Percentiles rank a stretch among this genome's conserved stretches.
These are phyloP conservation scores for Arthroderma sp. DNA, from an alignment of 2,329 filamentous ascomycete genomes.

Conservation along the genomic window DNA sequence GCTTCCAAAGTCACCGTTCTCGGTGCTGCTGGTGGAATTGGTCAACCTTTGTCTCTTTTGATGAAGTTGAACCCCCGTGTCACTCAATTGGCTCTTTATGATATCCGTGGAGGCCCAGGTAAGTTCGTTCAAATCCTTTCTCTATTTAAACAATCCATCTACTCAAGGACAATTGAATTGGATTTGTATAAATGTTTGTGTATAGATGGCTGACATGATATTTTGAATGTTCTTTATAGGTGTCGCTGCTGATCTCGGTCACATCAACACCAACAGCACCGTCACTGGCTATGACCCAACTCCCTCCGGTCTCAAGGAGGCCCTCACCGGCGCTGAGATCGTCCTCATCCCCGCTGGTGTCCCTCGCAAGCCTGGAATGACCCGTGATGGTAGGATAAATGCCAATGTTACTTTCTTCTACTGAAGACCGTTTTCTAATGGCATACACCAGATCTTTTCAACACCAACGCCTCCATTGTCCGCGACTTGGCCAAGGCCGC, in stretches of 20 bases:
- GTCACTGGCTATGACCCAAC: conserved; percentile 82
- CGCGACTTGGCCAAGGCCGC: conserved; percentile 93
- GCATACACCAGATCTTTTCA: conserved; percentile 67
- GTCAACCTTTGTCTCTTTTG: conserved; percentile 91
- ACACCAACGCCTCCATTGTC: conserved; percentile 99
- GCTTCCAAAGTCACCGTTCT: conserved; percentile 95
- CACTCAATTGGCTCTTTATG: conserved; percentile 88
- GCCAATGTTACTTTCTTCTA: neutral
- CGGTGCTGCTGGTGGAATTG: conserved; percentile 94
- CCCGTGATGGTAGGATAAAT: conserved; percentile 61
- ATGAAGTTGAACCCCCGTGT: conserved; percentile 98
- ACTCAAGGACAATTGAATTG: neutral
- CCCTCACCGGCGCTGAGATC: conserved; percentile 78
- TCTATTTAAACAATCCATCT: no score
- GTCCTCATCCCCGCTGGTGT: conserved; percentile 97
- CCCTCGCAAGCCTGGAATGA: conserved; percentile 98
- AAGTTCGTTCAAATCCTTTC: conserved; percentile 28
- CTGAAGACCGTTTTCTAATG: neutral
- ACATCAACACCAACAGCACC: conserved; percentile 97
- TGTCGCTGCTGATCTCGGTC: conserved; percentile 94
- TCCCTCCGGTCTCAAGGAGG: conserved; percentile 58
- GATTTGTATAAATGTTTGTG: neutral
- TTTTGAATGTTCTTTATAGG: conserved; percentile 39
- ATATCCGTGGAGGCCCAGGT: conserved; percentile 91
- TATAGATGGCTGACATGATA: neutral